Base-by-base conservation (phyloP, 768 basidiomycete species). In the Macrolepiota albuminosa region DNA sequence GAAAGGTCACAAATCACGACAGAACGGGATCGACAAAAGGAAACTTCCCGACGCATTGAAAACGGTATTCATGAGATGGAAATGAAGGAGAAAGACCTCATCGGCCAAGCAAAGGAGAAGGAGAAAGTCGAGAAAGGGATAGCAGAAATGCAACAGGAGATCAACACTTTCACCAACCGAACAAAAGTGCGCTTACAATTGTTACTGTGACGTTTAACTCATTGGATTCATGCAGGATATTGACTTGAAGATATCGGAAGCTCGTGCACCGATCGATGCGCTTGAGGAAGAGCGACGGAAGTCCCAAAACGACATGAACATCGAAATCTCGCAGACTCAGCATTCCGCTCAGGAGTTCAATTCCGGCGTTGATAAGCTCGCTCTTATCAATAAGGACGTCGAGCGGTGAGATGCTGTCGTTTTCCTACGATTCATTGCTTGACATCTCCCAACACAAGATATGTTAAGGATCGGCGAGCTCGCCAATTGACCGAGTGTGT, bases 381-480 rank as follows among this genome's bases (percentile, higher is more conserved):
- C 78, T 11, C 77, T 76, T 43, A 79, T 81, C 56, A 88, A 84
- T 69, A 85, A 84, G 67, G 74, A 72, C 31, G 77, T 92, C 29
- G 89, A 91, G 64, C 77, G 83, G 90, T 89, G 67, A 54, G 78
- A 33, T 14, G 13, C 7, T 13, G 33, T 18, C 8, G 5, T 45
- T 21, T 47, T 46, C 18, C 54, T 11, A 31, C 37, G 21, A 7
- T 8, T 29, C 10, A 26, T 36, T 57, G 14, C 4, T 31, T 63
- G 6, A 59, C 42, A 6, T 56, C 18, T 37, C 34, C 56, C 37
- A 34, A 54, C 40, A 39, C 52, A 53, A 96, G 94, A 61, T 94
- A 95, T 70, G 78, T 88, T 58, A 84, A 84, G 54, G 85, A 87
- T 43, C 87, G 85, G 66, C 83, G 85, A 36, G 82, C 78, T 3